A percentile compares a stretch with the other conserved stretches of the same genome.
Evolutionary conservation across 768 basidiomycete genomes (phyloP).

Genomic region (Glaciozyma martinii): DNA sequence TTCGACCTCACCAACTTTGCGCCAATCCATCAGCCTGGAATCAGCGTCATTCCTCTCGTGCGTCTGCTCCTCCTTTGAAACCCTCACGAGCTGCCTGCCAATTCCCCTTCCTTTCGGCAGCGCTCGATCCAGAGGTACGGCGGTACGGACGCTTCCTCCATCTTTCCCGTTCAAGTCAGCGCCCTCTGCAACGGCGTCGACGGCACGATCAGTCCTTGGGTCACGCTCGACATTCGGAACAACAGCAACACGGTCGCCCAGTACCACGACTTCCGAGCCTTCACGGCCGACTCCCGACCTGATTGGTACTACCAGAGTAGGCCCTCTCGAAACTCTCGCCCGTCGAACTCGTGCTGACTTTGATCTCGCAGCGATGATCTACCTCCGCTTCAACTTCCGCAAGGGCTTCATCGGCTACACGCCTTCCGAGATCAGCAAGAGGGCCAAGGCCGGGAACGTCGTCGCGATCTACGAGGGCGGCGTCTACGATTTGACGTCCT

Average conservation of each 20-base stretch:
- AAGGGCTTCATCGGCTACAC: constrained; percentile 82
- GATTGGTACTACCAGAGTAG: constrained; percentile 87
- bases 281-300: constrained; percentile 76
- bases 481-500: constrained; percentile 78
- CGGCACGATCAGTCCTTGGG: constrained; percentile 73
- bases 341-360: neutral
- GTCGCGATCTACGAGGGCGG: constrained; percentile 79
- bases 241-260: constrained; percentile 58
- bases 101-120: neutral
- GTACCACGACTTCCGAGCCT: constrained; percentile 94
- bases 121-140: constrained; percentile 47
- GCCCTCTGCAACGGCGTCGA: constrained; percentile 81
- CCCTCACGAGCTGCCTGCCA: too few species aligned
- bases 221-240: constrained; percentile 68
- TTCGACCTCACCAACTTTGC: constrained; percentile 72
- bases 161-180: constrained; percentile 95
- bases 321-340: constrained; percentile 21
- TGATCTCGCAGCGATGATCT: constrained; percentile 51
- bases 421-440: constrained; percentile 51
- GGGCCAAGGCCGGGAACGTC: constrained; percentile 46
- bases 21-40: constrained; percentile 27
- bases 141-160: constrained; percentile 57
- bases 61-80: neutral
- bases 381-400: constrained; percentile 78
- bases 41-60: constrained; percentile 24